Base-by-base conservation (phyloP, 2,329 filamentous ascomycete genomes). In the Claviceps sp. region DNA sequence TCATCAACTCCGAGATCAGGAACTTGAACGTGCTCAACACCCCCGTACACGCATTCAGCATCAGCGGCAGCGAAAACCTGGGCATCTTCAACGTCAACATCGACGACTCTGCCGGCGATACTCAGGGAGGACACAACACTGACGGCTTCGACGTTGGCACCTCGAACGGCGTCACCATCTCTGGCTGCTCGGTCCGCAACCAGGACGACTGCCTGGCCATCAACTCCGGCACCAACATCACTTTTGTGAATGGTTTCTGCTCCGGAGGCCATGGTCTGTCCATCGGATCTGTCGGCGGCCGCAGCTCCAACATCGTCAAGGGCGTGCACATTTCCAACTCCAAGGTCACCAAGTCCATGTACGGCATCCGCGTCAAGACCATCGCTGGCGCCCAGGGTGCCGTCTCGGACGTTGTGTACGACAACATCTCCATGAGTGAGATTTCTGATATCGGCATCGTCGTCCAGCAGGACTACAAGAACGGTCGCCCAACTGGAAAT, bases 381-480 rank as follows among this genome's bases (percentile, higher is more conserved):
- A 4, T 52, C 1, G 3, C 14, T 2, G 40, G 40, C 3, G 51
- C 30, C 2, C 2, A 4, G 0, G 51, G 51, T 14, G 22, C 47
- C 7, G 46, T 52, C 14, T n/a, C 16, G 2, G 16, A 41, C 13
- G 40, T 52, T n/a, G 8, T 20, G 1, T 52, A 18, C 34, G 40
- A 52, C 8, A 45, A 22, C 20, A 52, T 52, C n/a, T 2, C 30
- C 9, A 2, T 52, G 14, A 30, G 57, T 45, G 63, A 67, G 54
- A 73, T 73, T 44, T 62, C 48, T 71, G 73, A 40, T 67, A 69
- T 53, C 11, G 66, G 67, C 38, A 62, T 69, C 41, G 59, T 66
- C 48, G 68, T 70, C 49, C 62, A 70, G 59, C 68, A 72, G 60
- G 67, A 74, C 61, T 77, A 77, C 56, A 59, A 72, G 58, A 74